Base-by-base conservation (phyloP, 2,329 filamentous ascomycete species). In the Aspergillus novoparasiticus region DNA sequence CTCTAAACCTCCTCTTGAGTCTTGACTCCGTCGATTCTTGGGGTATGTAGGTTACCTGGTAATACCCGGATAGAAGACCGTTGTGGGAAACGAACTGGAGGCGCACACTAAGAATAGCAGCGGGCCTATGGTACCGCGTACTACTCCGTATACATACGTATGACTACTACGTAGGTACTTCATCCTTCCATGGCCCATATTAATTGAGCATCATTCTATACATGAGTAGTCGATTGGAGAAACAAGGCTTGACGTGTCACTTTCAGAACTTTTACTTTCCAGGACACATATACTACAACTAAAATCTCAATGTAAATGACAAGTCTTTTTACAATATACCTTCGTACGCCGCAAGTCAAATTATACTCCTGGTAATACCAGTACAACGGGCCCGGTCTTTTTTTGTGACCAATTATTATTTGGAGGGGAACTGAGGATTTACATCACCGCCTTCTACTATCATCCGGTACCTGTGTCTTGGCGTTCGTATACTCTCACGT, bases 211-310 rank as follows among this genome's bases (percentile, higher is more conserved):
- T 4, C 16, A 32, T 21, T 51, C 19, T 34, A 19, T n/a, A 32
- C 19, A 51, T 51, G n/a, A n/a, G 16, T n/a, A 11, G 3, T 19
- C 16, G 28, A 51, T 32, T 51, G 48, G 48, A 51, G 19, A 32
- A 41, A 51, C n/a, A 12, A n/a, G 26, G 45, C n/a, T 59, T 59
- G 45, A 59, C 57, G 57, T 59, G 57, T 59, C 45, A 59, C n/a
- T 23, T 59, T 9, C 19, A 32, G 19, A 19, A 34, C 4, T n/a
- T 26, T 30, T 30, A 30, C 21, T 26, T 26, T 16, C 6, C 16
- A 51, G 9, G 21, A 12, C 16, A 32, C 28, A 21, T 51, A 34
- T 6, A 10, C 19, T 19, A 19, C n/a, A 16, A 11, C 28, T 32
- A 30, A 30, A 50, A 3, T 30, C 16, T 26, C 4, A 50, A 50